Evolutionary conservation across 2,329 filamentous ascomycete species (phyloP), one percentile per base, ranked within the genome.

Genomic region (Talaromyces funiculosus): DNA sequence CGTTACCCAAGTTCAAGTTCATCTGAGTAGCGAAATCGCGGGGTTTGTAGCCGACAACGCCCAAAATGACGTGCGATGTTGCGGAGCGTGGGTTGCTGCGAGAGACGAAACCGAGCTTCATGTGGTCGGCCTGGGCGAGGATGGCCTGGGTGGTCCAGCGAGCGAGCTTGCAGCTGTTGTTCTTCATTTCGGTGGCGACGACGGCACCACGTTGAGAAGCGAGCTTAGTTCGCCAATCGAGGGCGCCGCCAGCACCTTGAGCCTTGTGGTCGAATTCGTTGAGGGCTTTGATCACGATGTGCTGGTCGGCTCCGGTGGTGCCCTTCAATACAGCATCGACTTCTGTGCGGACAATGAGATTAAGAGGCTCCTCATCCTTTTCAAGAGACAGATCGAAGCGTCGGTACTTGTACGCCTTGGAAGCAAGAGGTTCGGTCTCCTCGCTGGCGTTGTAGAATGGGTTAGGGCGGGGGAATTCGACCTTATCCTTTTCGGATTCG

Each of bases 231-330:
- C 94, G 86, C 94, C 94, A 99, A 84, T 99, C 94, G 57, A 99
- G 84, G 59, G 94, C 94, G 66, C 93, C 92, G 67, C 94, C 94
- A 67, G 90, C 90, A 68, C 94, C 94, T 75, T 95, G 92, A 24
- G 94, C 94, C 82, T 96, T 97, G 86, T 86, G 92, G 81, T 99
- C 94, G 74, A 97, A 99, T 81, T 99, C 94, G 82, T 99, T 99
- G 68, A 99, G 87, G 3, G 94, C 94, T 82, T 97, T 95, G 79
- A 99, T 87, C 40, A 90, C 90, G 70, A 99, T 76, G 79, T 87
- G 88, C 78, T 97, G 92, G 77, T 97, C 91, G 69, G 96, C 91
- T 72, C 92, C 91, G 72, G 83, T 91, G 72, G 88, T 88, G 82
- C 96, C 96, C 87, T 96, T 97, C 78, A 96, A 86, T 31, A 97